Conservation (phyloP, 257 asterid genomes). For the Solanum appendiculatum region DNA sequence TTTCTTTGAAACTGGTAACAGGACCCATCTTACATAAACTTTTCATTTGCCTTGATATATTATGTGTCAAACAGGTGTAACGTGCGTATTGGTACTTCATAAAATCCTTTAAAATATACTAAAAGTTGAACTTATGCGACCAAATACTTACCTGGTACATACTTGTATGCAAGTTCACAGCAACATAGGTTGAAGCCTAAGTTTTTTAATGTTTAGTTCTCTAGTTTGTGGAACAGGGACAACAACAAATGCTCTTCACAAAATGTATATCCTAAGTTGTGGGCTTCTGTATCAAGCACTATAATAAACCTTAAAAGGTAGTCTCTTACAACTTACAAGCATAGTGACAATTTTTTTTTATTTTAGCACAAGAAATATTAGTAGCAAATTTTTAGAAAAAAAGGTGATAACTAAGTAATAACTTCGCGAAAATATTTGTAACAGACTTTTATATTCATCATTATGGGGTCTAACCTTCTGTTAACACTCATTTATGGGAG, state of each 20-base stretch:
- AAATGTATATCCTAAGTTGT: not conserved
- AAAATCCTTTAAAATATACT: not conserved
- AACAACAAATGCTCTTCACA: not conserved
- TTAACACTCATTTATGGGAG: not conserved
- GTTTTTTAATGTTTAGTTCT: not conserved
- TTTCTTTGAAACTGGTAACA: not conserved
- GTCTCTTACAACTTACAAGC: not conserved
- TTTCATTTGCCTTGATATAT: not conserved
- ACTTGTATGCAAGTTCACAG: not conserved
- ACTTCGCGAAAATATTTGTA: not conserved
- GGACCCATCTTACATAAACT: not conserved
- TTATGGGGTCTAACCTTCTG: not conserved
- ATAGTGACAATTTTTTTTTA: not conserved
- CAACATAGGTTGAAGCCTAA: not conserved
- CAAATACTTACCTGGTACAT: not conserved
- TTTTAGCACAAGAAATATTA: not conserved
- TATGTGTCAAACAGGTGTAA: not conserved
- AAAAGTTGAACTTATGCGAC: not conserved
- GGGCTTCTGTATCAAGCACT: not conserved
- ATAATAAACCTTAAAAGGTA: not conserved
- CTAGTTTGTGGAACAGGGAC: not conserved
- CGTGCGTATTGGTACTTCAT: not conserved
- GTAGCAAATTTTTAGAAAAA: not conserved
- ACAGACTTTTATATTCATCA: not conserved
- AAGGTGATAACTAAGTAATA: not conserved